Evolutionary conservation across 176 grass and related monocot genomes (phyloP), one percentile per base, ranked within the genome.

Genomic region (Ananas comosus): DNA sequence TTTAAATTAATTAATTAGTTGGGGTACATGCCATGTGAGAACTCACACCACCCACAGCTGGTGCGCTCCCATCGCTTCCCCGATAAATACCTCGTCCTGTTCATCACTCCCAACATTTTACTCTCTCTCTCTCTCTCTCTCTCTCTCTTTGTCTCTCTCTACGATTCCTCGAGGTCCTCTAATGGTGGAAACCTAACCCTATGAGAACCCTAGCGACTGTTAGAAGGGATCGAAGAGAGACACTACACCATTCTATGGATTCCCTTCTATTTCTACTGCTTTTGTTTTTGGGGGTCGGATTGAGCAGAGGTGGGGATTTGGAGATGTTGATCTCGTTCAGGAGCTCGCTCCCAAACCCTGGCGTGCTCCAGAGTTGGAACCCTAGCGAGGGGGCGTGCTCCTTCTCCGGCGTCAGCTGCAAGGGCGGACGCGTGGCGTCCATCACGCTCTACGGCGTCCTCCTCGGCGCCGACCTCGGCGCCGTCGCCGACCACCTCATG

Each of bases 301-400:
- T 64, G 13, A 42, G 22, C 50, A 50, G 53, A 21, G 73, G 50
- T 10, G 73, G 50, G 13, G 75, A 77, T 65, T 69, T 69, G 65
- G 75, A 77, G 29, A 65, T 77, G 4, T 66, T 77, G 12, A 59
- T 69, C 8, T 67, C 65, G 17, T 77, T 77, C 52, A 77, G 25
- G 66, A 11, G 4, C 18, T 77, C 75, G 6, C 9, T 77, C 50
- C 42, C 51, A 0, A 50, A 69, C 53, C 75, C 75, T 10, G n/a
- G 53, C 33, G 54, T 69, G 33, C 75, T 77, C 19, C 75, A 25
- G 10, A 69, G 17, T 13, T 77, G 75, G 75, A 59, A 48, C 24
- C 8, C 51, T 28, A 42, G 17, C 52, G 65, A 33, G 17, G 25
- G 22, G 13, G 61, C 49, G 2, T 77, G 65, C 66, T 69, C 75